These are phyloP conservation scores for Entonaema liquescens DNA, from an alignment of 495 filamentous ascomycete genomes.

Conservation along the genomic window DNA sequence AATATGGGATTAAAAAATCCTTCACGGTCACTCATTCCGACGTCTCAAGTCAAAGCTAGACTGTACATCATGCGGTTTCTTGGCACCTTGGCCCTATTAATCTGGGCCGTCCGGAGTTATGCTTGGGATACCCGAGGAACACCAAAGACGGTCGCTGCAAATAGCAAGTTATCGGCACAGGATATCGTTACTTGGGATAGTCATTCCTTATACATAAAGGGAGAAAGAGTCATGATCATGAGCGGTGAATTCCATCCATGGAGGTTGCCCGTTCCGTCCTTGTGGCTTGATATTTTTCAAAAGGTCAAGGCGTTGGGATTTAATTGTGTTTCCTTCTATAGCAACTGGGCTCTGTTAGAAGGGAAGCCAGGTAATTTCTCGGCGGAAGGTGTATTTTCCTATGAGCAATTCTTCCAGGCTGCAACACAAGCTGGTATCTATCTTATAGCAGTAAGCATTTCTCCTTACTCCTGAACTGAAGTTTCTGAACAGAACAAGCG, in stretches of 20 bases:
- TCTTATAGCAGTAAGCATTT: conserved; percentile 74
- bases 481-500: conserved; percentile 68
- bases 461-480: conserved; percentile 69
- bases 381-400: conserved; percentile 73
- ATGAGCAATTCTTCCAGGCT: conserved; percentile 76
- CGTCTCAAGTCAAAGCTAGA: background rate
- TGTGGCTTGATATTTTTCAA: conserved; percentile 80
- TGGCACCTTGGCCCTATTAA: background rate
- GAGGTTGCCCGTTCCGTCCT: conserved; percentile 73
- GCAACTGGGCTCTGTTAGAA: conserved; percentile 80
- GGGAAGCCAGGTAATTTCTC: conserved; percentile 73
- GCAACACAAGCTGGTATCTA: conserved; percentile 75
- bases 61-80: background rate
- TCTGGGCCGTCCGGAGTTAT: conserved; percentile 18
- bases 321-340: conserved; percentile 77
- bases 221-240: conserved; percentile 75
- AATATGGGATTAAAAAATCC: conserved; percentile 2
- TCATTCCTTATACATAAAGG: conserved; percentile 74
- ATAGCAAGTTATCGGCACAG: conserved; percentile 1
- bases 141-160: background rate
- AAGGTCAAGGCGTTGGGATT: conserved; percentile 82
- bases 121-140: background rate
- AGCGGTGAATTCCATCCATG: conserved; percentile 79
- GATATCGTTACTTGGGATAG: conserved; percentile 72
- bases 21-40: background rate